phyloP scores from a whole-genome alignment of 257 asterid species.

The Ocimum tenuiflorum region DNA sequence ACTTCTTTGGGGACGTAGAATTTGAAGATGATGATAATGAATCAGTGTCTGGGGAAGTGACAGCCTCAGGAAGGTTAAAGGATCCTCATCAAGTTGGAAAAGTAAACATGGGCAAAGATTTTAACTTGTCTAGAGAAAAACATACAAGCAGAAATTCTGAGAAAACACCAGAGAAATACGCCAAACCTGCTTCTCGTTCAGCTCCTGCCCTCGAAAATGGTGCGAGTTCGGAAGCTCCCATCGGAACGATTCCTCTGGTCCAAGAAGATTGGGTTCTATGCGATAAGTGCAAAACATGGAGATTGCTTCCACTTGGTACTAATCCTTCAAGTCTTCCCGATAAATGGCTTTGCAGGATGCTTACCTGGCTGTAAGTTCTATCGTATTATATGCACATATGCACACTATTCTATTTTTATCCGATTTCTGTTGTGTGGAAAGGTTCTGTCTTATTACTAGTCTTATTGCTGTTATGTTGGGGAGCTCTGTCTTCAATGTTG shows the following conservation, averaged over 20 bases:
- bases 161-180: constrained; percentile 33
- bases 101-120: constrained; percentile 30
- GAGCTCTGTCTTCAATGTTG: constrained; percentile 15
- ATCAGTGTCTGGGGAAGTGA: constrained; percentile 47
- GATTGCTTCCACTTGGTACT: constrained; percentile 89
- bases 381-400: constrained; percentile 1
- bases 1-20: constrained; percentile 71
- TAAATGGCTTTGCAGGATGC: constrained; percentile 93
- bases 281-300: constrained; percentile 81
- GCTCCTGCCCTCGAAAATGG: constrained; percentile 38
- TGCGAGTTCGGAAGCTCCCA: constrained; percentile 44
- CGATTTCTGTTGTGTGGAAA: not conserved
- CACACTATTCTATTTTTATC: too few relatives aligned
- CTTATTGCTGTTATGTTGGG: constrained; percentile 1
- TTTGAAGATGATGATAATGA: constrained; percentile 61
- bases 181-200: constrained; percentile 32
- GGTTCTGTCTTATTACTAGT: not conserved
- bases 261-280: constrained; percentile 90
- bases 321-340: constrained; percentile 80
- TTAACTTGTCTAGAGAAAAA: constrained; percentile 38
- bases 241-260: constrained; percentile 49
- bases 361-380: constrained; percentile 90
- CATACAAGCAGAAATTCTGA: constrained; percentile 30
- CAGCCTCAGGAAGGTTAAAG: constrained; percentile 37
- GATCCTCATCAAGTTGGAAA: constrained; percentile 38